phyloP scores from a whole-genome alignment of 495 filamentous ascomycete species.

The Talaromyces liani region DNA sequence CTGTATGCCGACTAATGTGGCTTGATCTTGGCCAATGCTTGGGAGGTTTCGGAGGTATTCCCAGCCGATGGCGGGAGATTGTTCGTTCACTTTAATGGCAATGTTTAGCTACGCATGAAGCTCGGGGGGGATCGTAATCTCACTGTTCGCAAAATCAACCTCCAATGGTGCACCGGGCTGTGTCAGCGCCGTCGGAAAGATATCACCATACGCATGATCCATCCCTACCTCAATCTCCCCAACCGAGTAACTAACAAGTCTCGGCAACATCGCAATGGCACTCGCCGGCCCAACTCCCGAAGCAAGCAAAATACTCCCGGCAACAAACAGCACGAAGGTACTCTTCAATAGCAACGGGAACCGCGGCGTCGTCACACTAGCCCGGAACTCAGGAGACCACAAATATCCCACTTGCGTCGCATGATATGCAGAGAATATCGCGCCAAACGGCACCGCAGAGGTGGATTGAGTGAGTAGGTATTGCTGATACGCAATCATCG shows the following conservation, averaged over 20 bases:
- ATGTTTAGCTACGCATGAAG: background rate
- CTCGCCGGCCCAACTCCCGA: slow-evolving; percentile 1
- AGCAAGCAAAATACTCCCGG: slow-evolving; percentile 4
- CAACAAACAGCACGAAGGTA: background rate
- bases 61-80: slow-evolving; percentile 6
- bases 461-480: background rate
- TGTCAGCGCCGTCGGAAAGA: background rate
- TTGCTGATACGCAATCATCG: slow-evolving; percentile 4
- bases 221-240: background rate
- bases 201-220: background rate
- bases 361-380: background rate
- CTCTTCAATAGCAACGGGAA: background rate
- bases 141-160: background rate
- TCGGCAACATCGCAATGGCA: slow-evolving; percentile 6
- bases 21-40: background rate
- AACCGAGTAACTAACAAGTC: background rate
- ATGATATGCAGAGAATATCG: slow-evolving; percentile 1
- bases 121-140: background rate
- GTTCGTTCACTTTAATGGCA: background rate
- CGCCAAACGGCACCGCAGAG: background rate
- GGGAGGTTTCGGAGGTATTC: slow-evolving; percentile 4
- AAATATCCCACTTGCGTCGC: slow-evolving; percentile 2
- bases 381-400: slow-evolving; percentile 3
- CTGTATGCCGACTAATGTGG: background rate
- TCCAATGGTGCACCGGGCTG: background rate